Evolutionary conservation across 2,329 filamentous ascomycete genomes (phyloP), one percentile per base, ranked within the genome.

Genomic region (Epicoccum sorghinum): DNA sequence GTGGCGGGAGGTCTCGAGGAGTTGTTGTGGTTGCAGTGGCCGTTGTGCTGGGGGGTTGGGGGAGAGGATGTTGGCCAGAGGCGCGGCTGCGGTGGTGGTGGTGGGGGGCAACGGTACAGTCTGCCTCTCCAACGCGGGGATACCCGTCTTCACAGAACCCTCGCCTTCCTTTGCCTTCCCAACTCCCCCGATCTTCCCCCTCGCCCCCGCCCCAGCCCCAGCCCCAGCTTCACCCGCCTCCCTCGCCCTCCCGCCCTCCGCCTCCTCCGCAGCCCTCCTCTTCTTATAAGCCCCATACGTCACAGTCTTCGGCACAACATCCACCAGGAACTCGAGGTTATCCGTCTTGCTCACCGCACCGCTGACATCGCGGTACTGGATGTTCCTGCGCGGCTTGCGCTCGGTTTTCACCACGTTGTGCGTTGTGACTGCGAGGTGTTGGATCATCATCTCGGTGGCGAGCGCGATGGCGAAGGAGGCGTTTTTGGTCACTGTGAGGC

Each of bases 311-410:
- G 95, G 95, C 33, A 97, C 89, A 24, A 96, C 86, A 75, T 99
- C 95, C 59, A 89, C 83, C 12, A 99, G 85, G 71, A 99, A 99
- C 74, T 99, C 93, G 46, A 99, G 88, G 73, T 96, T 96, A 75
- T 98, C 95, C 59, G 92, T 87, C 71, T 91, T 89, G 7, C 89
- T 85, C 50, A 98, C 88, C 25, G 95, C 93, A 68, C 86, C 90
- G 64, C 93, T 91, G 37, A 99, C 83, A 75, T 99, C 95, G 71
- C 91, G 91, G 80, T 99, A 99, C 74, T 98, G 95, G 58, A 99
- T 89, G 69, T 96, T 97, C 57, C 93, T 87, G 52, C 95, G 84
- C 5, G 93, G 93, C 75, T 98, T 98, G 66, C 89, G 86, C 77
- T 98, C 95, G 1, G 92, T 84, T 71, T 95, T 96, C 66, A 93